These are phyloP conservation scores for Lagenaria siceraria DNA, from an alignment of 306 rosid species.

Conservation along the genomic window DNA sequence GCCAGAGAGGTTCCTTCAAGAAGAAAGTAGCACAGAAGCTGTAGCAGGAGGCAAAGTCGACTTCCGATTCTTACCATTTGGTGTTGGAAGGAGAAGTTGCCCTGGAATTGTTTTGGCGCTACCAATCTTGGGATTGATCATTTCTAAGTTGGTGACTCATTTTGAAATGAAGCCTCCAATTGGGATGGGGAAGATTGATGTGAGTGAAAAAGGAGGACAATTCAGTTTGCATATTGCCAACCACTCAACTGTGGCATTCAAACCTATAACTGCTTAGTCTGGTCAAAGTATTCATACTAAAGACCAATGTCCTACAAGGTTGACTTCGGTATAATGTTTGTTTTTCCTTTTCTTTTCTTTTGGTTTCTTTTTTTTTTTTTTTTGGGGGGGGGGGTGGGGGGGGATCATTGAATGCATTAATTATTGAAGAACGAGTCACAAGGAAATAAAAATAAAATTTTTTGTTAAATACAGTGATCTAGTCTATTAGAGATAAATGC, in stretches of 20 bases:
- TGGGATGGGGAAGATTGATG: conserved; percentile 34
- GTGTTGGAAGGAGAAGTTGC: conserved; percentile 77
- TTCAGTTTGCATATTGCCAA: conserved; percentile 67
- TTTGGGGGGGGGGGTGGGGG: too few species aligned
- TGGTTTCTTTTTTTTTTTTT: background rate
- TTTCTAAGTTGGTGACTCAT: conserved; percentile 45
- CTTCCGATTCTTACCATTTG: conserved; percentile 64
- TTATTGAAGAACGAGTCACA: background rate
- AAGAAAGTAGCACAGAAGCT: conserved; percentile 44
- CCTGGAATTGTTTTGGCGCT: conserved; percentile 80
- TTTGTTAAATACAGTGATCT: too few species aligned
- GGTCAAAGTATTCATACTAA: background rate
- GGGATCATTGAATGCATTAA: too few species aligned
- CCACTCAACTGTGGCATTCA: conserved; percentile 41
- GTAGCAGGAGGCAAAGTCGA: conserved; percentile 65
- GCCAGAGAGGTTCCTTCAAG: conserved; percentile 72
- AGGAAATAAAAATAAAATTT: background rate
- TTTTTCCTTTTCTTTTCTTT: background rate
- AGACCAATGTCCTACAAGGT: background rate
- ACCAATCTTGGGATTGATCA: conserved; percentile 54
- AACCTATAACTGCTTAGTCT: conserved; percentile 9
- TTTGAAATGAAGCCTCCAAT: conserved; percentile 45
- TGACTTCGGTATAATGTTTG: background rate
- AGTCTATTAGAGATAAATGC: background rate
- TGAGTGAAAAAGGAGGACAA: conserved; percentile 68